These are phyloP conservation scores for Pleurotus djamor DNA, from an alignment of 768 basidiomycete genomes.

Conservation along the genomic window DNA sequence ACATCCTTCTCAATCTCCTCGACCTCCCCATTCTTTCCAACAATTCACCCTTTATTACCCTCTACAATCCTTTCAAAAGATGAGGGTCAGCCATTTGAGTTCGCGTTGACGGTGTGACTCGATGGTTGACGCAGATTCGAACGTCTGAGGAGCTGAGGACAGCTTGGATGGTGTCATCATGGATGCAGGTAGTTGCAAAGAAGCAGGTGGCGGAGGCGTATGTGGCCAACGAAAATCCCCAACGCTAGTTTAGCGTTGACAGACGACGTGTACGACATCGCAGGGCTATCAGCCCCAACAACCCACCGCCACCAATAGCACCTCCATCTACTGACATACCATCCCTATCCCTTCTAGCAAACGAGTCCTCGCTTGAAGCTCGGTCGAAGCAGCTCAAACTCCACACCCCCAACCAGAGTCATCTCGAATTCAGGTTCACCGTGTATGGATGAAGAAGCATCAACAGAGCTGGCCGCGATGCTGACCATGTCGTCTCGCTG, in stretches of 20 bases:
- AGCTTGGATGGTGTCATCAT: not conserved
- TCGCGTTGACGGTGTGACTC: constrained; percentile 78
- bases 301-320: not conserved
- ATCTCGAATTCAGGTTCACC: too few species aligned
- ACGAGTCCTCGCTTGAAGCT: too few species aligned
- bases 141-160: not conserved
- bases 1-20: constrained; percentile 61
- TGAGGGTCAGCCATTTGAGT: constrained; percentile 68
- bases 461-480: too few species aligned
- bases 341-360: too few species aligned
- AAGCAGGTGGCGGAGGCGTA: not conserved
- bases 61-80: constrained; percentile 56
- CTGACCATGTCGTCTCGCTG: too few species aligned
- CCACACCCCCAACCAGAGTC: too few species aligned
- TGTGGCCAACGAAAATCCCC: too few species aligned
- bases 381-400: too few species aligned
- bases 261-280: constrained; percentile 39
- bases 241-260: constrained; percentile 23
- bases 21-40: constrained; percentile 11
- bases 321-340: too few species aligned
- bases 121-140: constrained; percentile 21
- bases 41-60: constrained; percentile 47
- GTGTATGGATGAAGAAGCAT: too few species aligned
- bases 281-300: constrained; percentile 40
- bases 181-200: constrained; percentile 3